Evolutionary conservation across 1,284 basidiomycete species (phyloP), one percentile per base, ranked within the genome.

Genomic region (Puccinia coronata): DNA sequence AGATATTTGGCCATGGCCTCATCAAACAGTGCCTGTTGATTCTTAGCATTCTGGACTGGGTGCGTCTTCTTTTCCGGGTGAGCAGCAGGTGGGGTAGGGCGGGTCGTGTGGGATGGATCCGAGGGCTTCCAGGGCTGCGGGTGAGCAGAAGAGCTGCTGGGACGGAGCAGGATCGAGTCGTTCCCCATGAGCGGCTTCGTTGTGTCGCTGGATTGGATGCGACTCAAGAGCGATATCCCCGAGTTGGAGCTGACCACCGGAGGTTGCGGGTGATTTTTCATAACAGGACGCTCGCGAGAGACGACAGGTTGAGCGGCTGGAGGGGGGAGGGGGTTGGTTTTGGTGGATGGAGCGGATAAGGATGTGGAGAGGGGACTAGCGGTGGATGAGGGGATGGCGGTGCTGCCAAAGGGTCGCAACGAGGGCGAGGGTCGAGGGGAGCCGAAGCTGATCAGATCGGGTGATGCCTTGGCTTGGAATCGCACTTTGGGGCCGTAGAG

Each of bases 401-500:
- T 23, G 47, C 41, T 78, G 20, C 76, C 65, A 39, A 78, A 69
- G 16, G 65, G 76, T 28, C 76, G 51, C 23, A 78, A 65, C n/a
- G 76, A 78, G 18, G 76, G 76, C 39, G 76, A 63, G 57, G 73
- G 73, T 43, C 36, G 41, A 28, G 67, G 41, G 36, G 71, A 9
- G 39, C 43, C 49, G 39, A 57, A 57, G 23, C 14, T 51, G 16
- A 73, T 39, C n/a, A 14, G 53, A 75, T 47, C 39, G 41, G 39
- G 34, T 20, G 36, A 18, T n/a, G n/a, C n/a, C 4, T 55, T 55
- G 65, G 51, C 31, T 36, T 55, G 43, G 18, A 39, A 78, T 51
- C 49, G n/a, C 2, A 78, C 47, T 70, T 78, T 78, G 23, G 76
- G 76, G 36, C 51, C 65, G 65, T 78, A 78, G 16, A 78, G 47